Evolutionary conservation across 331 rosid genomes (phyloP).

Genomic region (Pyracantha coccinea): DNA sequence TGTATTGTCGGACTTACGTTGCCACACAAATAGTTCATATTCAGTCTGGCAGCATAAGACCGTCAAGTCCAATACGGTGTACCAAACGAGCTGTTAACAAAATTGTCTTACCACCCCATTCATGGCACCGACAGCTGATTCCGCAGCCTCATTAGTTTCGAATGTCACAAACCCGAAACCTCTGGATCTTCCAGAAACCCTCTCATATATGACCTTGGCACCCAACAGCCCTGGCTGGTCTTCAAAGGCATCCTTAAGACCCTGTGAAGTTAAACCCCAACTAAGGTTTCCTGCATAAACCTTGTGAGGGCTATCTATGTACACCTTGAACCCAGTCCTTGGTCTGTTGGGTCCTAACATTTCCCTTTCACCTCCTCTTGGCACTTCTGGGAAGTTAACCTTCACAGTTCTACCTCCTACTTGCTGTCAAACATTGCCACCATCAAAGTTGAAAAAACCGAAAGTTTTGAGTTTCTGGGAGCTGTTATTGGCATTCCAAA

Average conservation of each 20-base stretch:
- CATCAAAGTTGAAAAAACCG: background rate
- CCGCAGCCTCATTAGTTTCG: conserved; percentile 52
- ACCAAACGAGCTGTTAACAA: background rate
- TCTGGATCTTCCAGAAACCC: conserved; percentile 62
- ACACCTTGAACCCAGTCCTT: conserved; percentile 43
- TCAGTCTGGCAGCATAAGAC: background rate
- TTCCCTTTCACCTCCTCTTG: conserved; percentile 84
- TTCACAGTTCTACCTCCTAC: conserved; percentile 67
- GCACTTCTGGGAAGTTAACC: conserved; percentile 93
- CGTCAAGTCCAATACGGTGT: background rate
- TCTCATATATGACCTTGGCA: conserved; percentile 82
- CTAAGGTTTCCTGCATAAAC: conserved; percentile 92
- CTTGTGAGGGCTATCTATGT: conserved; percentile 76
- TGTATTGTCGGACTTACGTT: background rate
- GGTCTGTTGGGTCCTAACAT: conserved; percentile 49
- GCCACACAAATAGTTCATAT: background rate
- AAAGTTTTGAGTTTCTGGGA: background rate
- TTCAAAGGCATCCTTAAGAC: conserved; percentile 70
- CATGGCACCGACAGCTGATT: conserved; percentile 56
- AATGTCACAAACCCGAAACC: conserved; percentile 87
- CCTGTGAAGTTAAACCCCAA: conserved; percentile 71
- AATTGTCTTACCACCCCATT: conserved; percentile 74
- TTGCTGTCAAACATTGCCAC: conserved; percentile 45
- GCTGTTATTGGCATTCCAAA: background rate
- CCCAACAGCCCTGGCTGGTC: conserved; percentile 75